Evolutionary conservation across 192 early-diverging fungal genomes (phyloP).

Genomic region (Backusella parvicylindrica): DNA sequence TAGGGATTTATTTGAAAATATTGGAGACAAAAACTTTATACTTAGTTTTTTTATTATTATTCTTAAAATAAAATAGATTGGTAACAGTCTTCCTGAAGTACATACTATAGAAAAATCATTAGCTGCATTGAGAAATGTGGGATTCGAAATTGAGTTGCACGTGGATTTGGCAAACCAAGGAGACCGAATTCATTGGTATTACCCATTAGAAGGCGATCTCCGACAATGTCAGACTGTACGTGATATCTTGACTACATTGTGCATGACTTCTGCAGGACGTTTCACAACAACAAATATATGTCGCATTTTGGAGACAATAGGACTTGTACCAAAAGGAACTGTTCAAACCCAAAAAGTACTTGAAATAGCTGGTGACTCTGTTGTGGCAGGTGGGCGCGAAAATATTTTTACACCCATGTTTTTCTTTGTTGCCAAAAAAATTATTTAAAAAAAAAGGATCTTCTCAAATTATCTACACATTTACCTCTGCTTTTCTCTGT

Average conservation of each 20-base stretch:
- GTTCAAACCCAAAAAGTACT: slow-evolving; percentile 79
- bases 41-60: background rate
- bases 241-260: slow-evolving; percentile 44
- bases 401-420: slow-evolving; percentile 96
- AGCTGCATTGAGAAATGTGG: slow-evolving; percentile 75
- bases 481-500: background rate
- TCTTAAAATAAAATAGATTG: slow-evolving; percentile 35
- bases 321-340: slow-evolving; percentile 83
- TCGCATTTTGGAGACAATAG: slow-evolving; percentile 72
- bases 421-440: slow-evolving; percentile 74
- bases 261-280: slow-evolving; percentile 58
- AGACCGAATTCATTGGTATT: slow-evolving; percentile 81
- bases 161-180: slow-evolving; percentile 60
- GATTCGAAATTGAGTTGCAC: slow-evolving; percentile 76
- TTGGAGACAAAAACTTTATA: background rate
- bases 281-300: slow-evolving; percentile 77
- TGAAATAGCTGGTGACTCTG: slow-evolving; percentile 72
- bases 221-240: slow-evolving; percentile 44
- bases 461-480: background rate
- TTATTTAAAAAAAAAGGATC: slow-evolving; percentile 18
- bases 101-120: slow-evolving; percentile 69
- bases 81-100: slow-evolving; percentile 87
- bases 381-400: slow-evolving; percentile 72
- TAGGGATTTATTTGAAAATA: background rate
- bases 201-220: slow-evolving; percentile 69